These are phyloP conservation scores for Rhizopogon salebrosus DNA, from an alignment of 768 basidiomycete species.

Conservation along the genomic window DNA sequence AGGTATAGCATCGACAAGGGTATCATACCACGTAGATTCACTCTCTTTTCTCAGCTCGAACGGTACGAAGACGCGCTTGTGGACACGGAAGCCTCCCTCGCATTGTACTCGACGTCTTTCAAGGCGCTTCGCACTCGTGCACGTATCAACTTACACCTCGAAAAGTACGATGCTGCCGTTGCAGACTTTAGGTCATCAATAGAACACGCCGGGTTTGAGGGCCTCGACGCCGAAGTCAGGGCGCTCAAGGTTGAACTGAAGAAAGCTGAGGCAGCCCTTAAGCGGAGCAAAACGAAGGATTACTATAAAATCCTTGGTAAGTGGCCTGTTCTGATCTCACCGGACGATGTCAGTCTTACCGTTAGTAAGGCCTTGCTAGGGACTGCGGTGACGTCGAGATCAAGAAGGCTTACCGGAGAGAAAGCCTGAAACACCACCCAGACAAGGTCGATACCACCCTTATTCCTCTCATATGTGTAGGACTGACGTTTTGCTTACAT, in stretches of 20 bases:
- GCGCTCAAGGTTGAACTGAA: slow-evolving; percentile 62
- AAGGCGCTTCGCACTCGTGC: slow-evolving; percentile 87
- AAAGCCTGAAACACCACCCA: slow-evolving; percentile 81
- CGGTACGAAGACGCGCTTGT: slow-evolving; percentile 61
- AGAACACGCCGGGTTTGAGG: slow-evolving; percentile 64
- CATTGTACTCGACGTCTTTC: slow-evolving; percentile 60
- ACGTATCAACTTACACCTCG: slow-evolving; percentile 68
- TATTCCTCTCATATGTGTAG: slow-evolving; percentile 2
- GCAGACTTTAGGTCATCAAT: slow-evolving; percentile 78
- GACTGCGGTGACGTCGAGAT: slow-evolving; percentile 70
- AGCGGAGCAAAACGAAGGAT: slow-evolving; percentile 87
- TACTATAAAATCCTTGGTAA: slow-evolving; percentile 74
- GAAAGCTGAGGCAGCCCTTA: slow-evolving; percentile 78
- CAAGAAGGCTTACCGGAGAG: slow-evolving; percentile 87
- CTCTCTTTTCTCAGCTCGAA: slow-evolving; percentile 42
- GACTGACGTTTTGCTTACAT: slow-evolving; percentile 6
- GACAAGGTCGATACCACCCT: slow-evolving; percentile 55
- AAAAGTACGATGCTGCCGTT: slow-evolving; percentile 67
- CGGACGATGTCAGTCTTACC: neutral
- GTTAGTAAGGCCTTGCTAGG: slow-evolving; percentile 35
- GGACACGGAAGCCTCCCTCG: slow-evolving; percentile 67
- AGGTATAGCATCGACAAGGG: slow-evolving; percentile 37
- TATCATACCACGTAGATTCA: neutral
- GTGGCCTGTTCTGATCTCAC: neutral
- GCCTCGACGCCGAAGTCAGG: slow-evolving; percentile 56